Evolutionary conservation across 257 asterid genomes (phyloP).

Genomic region (Phtheirospermum japonicum): DNA sequence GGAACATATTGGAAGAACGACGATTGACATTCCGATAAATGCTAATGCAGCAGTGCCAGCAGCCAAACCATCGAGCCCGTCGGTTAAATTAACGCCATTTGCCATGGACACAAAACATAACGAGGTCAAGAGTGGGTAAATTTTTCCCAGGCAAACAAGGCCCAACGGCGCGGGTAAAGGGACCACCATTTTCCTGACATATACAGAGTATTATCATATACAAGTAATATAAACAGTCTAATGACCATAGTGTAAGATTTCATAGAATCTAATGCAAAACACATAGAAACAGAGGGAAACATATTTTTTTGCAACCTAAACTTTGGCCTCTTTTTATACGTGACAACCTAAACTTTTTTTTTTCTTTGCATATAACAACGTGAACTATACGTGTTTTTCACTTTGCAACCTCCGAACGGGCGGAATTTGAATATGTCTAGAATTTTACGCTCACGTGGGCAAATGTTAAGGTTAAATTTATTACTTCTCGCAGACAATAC

Average conservation of each 20-base stretch:
- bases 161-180: slow-evolving; percentile 90
- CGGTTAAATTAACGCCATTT: slow-evolving; percentile 68
- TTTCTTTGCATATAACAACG: no score
- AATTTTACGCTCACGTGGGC: no score
- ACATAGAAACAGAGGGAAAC: background rate
- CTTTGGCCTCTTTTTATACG: no score
- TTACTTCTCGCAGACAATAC: slow-evolving; percentile 11
- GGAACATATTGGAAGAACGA: slow-evolving; percentile 87
- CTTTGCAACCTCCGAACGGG: no score
- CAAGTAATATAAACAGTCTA: no score
- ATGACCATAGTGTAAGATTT: background rate
- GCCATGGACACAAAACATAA: slow-evolving; percentile 79
- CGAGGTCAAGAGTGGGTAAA: slow-evolving; percentile 57
- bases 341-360: no score
- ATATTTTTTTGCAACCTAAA: background rate
- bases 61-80: slow-evolving; percentile 92
- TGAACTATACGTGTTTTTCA: no score
- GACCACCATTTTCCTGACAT: slow-evolving; percentile 78
- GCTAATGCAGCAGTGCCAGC: slow-evolving; percentile 88
- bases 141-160: slow-evolving; percentile 59
- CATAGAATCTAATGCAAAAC: background rate
- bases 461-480: no score
- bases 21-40: slow-evolving; percentile 86
- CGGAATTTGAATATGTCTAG: no score
- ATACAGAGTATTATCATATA: slow-evolving; percentile 1